A percentile compares a stretch with the other conserved stretches of the same genome.
Conservation (phyloP, 1,284 basidiomycete genomes). For the Sporisorium exsertum region DNA sequence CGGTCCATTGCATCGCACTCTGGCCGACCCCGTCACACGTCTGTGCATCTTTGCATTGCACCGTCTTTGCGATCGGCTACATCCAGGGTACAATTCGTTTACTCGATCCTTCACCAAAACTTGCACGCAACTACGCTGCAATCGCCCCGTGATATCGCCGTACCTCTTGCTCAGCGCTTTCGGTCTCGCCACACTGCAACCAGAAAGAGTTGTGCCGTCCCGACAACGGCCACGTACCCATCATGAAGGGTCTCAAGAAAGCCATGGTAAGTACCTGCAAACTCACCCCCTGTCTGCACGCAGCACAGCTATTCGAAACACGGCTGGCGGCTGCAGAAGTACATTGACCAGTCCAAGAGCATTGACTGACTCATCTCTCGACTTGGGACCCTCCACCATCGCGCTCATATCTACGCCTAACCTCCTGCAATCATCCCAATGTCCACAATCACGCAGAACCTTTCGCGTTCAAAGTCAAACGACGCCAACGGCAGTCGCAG, state of each 20-base stretch:
- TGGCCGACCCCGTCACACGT: neutral
- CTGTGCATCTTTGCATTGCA: neutral
- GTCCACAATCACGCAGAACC: constrained; percentile 52
- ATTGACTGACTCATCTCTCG: constrained; percentile 1
- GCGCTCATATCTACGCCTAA: neutral
- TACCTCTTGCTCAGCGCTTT: neutral
- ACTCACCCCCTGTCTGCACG: neutral
- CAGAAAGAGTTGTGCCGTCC: neutral
- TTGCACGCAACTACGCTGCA: neutral
- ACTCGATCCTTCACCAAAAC: neutral
- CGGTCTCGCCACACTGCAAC: no score
- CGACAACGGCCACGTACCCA: constrained; percentile 12
- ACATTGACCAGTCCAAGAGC: neutral
- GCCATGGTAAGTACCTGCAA: constrained; percentile 64
- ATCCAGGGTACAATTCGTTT: neutral
- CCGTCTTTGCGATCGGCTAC: neutral
- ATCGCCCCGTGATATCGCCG: neutral
- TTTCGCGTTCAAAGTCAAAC: constrained; percentile 63
- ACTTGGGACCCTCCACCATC: neutral
- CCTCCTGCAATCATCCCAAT: neutral
- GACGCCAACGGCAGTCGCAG: constrained; percentile 59
- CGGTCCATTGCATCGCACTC: neutral
- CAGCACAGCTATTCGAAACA: neutral
- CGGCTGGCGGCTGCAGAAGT: neutral
- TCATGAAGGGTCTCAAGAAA: constrained; percentile 69